Evolutionary conservation across 2,329 filamentous ascomycete species (phyloP).

Genomic region (Colletotrichum horii): DNA sequence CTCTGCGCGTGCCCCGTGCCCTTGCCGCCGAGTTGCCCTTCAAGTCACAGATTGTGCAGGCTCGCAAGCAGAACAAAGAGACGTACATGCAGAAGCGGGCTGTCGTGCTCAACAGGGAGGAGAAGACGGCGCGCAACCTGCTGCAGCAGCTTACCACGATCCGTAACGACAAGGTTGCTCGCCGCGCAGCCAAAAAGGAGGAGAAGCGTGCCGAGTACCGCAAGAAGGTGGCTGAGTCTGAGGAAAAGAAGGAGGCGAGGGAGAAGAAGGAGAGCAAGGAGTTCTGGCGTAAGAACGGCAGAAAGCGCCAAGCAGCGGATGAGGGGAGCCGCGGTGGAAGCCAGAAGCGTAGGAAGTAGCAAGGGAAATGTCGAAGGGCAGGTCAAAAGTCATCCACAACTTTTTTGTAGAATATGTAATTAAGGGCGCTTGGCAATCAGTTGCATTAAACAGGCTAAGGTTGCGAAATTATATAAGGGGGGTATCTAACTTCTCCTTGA

Average conservation of each 20-base stretch:
- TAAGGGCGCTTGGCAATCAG: conserved; percentile 1
- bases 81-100: conserved; percentile 97
- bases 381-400: neutral
- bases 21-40: conserved; percentile 87
- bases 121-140: conserved; percentile 85
- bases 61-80: conserved; percentile 77
- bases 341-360: conserved; percentile 26
- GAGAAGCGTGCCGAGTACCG: conserved; percentile 81
- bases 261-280: conserved; percentile 94
- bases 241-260: conserved; percentile 83
- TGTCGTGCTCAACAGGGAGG: conserved; percentile 83
- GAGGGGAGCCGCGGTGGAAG: conserved; percentile 42
- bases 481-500: conserved; percentile 13
- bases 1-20: conserved; percentile 76
- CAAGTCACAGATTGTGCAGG: conserved; percentile 86
- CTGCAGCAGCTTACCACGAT: conserved; percentile 94
- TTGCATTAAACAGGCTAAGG: neutral
- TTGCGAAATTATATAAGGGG: conserved; percentile 1
- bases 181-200: conserved; percentile 85
- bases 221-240: conserved; percentile 80
- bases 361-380: neutral
- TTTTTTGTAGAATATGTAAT: neutral
- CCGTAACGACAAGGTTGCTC: conserved; percentile 87
- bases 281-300: conserved; percentile 90
- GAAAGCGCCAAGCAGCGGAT: conserved; percentile 59